phyloP scores from a whole-genome alignment of 129 eudicot species.

The Centrapalus pauciflorus region DNA sequence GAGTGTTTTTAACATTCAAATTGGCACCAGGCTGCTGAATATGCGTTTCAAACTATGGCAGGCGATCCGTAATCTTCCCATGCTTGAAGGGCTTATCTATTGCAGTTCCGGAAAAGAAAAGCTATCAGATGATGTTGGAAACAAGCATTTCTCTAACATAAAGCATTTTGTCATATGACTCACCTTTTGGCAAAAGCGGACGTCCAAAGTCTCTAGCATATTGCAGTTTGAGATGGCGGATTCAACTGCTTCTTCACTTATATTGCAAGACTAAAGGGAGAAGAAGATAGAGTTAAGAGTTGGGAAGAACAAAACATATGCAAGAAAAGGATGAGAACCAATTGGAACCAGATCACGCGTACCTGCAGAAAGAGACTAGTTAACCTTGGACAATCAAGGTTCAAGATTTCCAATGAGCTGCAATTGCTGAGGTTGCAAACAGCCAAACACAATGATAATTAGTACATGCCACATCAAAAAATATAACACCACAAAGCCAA shows the following conservation, averaged over 20 bases:
- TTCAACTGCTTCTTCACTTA: constrained; percentile 79
- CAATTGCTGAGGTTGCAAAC: constrained; percentile 62
- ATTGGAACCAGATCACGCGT: constrained; percentile 13
- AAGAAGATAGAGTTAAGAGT: background rate
- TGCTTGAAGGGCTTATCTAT: constrained; percentile 58
- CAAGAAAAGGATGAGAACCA: background rate
- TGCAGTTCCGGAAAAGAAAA: background rate
- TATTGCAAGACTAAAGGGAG: constrained; percentile 66
- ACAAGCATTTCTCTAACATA: background rate
- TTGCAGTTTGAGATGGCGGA: constrained; percentile 61
- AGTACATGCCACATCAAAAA: background rate
- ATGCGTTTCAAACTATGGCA: constrained; percentile 88
- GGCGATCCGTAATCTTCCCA: constrained; percentile 62
- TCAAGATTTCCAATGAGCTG: constrained; percentile 78
- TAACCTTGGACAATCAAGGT: constrained; percentile 86
- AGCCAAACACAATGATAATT: too few relatives aligned
- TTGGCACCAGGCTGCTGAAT: constrained; percentile 60
- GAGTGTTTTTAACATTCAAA: constrained; percentile 23
- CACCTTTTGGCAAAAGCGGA: constrained; percentile 92
- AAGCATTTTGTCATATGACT: background rate
- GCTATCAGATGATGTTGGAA: background rate
- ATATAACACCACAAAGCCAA: background rate
- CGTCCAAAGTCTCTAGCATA: constrained; percentile 93
- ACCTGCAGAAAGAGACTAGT: constrained; percentile 96
- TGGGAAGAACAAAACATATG: background rate